Base-by-base conservation (phyloP, 331 rosid species). In the Prunus yedoensis region DNA sequence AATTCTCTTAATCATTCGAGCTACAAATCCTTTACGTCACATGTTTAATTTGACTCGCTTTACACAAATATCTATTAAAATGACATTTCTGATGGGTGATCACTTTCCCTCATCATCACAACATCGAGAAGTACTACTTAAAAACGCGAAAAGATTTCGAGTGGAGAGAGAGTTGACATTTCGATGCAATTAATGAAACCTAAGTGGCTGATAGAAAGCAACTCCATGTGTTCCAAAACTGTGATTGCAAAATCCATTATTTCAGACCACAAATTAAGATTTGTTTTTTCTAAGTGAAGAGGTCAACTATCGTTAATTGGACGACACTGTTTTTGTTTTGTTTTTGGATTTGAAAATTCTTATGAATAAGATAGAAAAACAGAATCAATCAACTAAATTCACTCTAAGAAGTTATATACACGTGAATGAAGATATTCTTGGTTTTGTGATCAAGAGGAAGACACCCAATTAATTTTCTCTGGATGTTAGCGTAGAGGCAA, bases 111-210 rank as follows among this genome's bases (percentile, higher is more conserved):
- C 76, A 81, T 73, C 68, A 71, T 47, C 52, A 47, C 52, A 13
- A 38, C 43, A 73, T 45, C 12, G 21, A 10, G 28, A 67, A 45
- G 50, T 21, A 67, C 16, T 67, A 70, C 66, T 73, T 52, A 67
- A 73, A 9, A 20, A 38, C 61, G 69, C 54, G 68, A 53, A 27
- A 14, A 21, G 69, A 28, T 74, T 69, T 49, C 54, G 53, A 78
- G 81, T 73, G 85, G 64, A 66, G 41, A 70, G 41, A 30, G 77
- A 65, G 87, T 77, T 84, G 94, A 84, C 87, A 71, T 76, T 81
- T 80, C 28, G 14, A 76, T 76, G 62, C 10, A 82, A 77, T 30
- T 32, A 32, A 63, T 68, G 6, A 4, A 6, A 54, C 10, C 82
- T 81, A 68, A 52, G 77, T 77, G 84, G 68, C 73, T 28, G 3